Evolutionary conservation across 495 filamentous ascomycete genomes (phyloP).

Genomic region (Talaromyces thailandensis): DNA sequence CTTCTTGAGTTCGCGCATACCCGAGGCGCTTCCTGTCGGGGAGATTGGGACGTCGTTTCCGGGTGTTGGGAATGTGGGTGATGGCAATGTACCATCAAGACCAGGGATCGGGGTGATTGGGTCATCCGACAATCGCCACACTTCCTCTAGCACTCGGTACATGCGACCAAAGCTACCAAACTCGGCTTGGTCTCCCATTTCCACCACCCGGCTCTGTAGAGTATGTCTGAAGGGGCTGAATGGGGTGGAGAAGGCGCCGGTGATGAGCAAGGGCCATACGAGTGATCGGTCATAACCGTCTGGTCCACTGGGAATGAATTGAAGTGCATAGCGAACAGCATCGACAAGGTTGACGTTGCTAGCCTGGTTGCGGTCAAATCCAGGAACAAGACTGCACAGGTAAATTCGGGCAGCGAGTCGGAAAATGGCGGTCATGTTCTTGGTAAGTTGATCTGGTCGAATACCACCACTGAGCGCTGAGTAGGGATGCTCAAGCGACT

Average conservation of each 20-base stretch:
- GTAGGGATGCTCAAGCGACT: slow-evolving; percentile 43
- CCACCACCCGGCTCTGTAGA: slow-evolving; percentile 59
- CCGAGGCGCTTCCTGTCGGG: too few species aligned
- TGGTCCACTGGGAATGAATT: slow-evolving; percentile 71
- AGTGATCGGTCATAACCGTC: slow-evolving; percentile 83
- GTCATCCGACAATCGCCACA: slow-evolving; percentile 69
- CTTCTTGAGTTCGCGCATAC: slow-evolving; percentile 28
- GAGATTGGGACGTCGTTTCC: too few species aligned
- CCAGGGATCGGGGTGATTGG: slow-evolving; percentile 22
- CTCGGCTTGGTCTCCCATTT: slow-evolving; percentile 64
- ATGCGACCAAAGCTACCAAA: slow-evolving; percentile 85
- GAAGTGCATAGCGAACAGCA: slow-evolving; percentile 60
- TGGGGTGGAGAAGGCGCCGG: slow-evolving; percentile 63
- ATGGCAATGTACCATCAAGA: too few species aligned
- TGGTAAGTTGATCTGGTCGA: slow-evolving; percentile 68
- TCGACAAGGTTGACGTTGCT: slow-evolving; percentile 66
- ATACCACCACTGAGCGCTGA: slow-evolving; percentile 59
- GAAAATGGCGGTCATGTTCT: slow-evolving; percentile 84
- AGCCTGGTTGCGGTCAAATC: slow-evolving; percentile 61
- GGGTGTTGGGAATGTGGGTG: too few species aligned
- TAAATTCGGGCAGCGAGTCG: slow-evolving; percentile 89
- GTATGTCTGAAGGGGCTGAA: slow-evolving; percentile 65
- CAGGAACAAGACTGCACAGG: slow-evolving; percentile 86
- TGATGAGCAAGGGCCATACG: slow-evolving; percentile 85
- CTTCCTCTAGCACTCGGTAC: slow-evolving; percentile 65